Base-by-base conservation (phyloP, 2,329 filamentous ascomycete genomes). In the Drechmeria coniospora region DNA sequence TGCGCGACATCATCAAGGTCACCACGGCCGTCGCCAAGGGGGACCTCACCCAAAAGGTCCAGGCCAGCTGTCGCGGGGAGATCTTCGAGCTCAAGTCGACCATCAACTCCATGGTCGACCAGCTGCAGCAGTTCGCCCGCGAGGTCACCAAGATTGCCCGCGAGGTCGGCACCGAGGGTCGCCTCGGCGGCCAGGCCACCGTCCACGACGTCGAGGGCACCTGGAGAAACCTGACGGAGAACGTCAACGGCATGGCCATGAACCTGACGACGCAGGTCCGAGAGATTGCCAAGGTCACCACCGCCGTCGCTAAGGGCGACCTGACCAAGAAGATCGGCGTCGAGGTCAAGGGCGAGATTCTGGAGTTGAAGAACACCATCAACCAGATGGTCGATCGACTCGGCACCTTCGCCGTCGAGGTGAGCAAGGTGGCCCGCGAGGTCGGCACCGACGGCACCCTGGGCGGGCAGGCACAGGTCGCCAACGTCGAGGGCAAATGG, bases 41-140 rank as follows among this genome's bases (percentile, higher is more conserved):
- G 56, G 90, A 98, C 51, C 65, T 98, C 43, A 94, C 86, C 27
- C 87, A 93, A 54, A 94, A 94, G 54, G 87, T 98, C 21, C 83
- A 92, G 53, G 86, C 86, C 35, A 83, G 82, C 46, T 87, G 80
- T 56, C 79, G 76, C 59, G 92, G 79, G 54, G 90, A 87, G 65
- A 95, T 86, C 45, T 79, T 75, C 49, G 83, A 81, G 59, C 78
- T 98, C 47, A 98, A 98, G 57, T 86, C 84, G 34, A 95, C 90
- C 25, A 98, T 95, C 63, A 98, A 98, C 57, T 90, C 81, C 50
- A 98, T 98, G 87, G 87, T 98, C 40, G 90, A 94, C 51, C 90
- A 94, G 53, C 64, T 98, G 32, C 83, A 92, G 47, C 86, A 94
- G 48, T 95, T 95, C 49, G 90, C 90, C 8, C 80, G 84, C 47